Base-by-base conservation (phyloP, 1,139 yeast genomes). In the Lodderomyces oxycetoniae region DNA sequence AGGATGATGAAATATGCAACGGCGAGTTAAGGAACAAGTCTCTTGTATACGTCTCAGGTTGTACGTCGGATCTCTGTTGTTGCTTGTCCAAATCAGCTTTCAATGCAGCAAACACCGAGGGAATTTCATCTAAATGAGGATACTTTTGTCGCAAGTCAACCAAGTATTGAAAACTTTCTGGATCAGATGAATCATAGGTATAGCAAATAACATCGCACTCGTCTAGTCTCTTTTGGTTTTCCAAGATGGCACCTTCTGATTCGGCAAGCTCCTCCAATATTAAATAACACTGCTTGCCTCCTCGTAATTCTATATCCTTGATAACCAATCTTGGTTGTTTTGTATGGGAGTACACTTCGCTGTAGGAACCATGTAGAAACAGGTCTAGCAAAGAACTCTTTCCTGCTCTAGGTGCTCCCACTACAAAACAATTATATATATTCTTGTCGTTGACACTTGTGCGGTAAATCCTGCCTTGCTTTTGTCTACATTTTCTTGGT, bases 41-140 rank as follows among this genome's bases (percentile, higher is more conserved):
- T 24, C 87, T 66, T 0, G 96, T 81, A 50, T 82, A 88, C 28
- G 76, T 82, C 48, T 91, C 97, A 0, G 98, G 98, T 50, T 87
- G 96, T 4, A 73, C 64, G 37, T 78, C 86, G 21, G 84, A 77
- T 21, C 98, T 57, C 52, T 91, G 98, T 49, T 89, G 96, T 52
- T 89, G 97, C 45, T 94, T 79, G 55, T 91, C 98, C 30, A 88
- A 65, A 56, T 91, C 98, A 0, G 98, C 97, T 52, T 91, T 91
- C 19, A 88, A 62, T 0, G 96, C 98, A 1, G 88, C 97, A 52
- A 81, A 86, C 0, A 89, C 81, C 4, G 85, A 74, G 0, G 98
- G 98, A 2, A 89, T 63, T 35, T 77, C 77, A 47, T 78, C 80
- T 26, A 89, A 60, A 11, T 47, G 36, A 26, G 65, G 62, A 48